phyloP scores from a whole-genome alignment of 2,329 filamentous ascomycete species.

The Phyllosticta citrichinensis region DNA sequence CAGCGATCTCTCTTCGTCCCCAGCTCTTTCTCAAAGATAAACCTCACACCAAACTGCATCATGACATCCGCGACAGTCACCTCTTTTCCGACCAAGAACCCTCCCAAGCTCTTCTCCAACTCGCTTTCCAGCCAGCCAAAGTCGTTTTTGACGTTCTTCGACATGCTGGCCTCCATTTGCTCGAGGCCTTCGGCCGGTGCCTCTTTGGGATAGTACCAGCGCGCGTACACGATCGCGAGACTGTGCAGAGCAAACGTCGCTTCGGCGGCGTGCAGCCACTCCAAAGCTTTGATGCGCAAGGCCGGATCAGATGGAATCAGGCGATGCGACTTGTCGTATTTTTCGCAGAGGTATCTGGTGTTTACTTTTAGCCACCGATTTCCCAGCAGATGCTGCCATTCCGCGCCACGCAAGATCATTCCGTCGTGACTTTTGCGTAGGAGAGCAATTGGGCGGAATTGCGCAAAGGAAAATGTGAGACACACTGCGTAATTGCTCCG shows the following conservation, averaged over 20 bases:
- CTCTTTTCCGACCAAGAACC: constrained; percentile 33
- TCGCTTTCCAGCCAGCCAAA: constrained; percentile 36
- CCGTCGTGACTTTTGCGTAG: too few relatives aligned
- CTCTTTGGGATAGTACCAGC: constrained; percentile 31
- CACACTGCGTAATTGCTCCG: constrained; percentile 38
- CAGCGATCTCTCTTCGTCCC: constrained; percentile 28
- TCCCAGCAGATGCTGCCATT: background rate
- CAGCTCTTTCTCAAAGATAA: constrained; percentile 30
- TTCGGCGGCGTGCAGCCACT: constrained; percentile 40
- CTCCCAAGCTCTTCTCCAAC: constrained; percentile 27
- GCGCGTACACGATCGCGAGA: constrained; percentile 36
- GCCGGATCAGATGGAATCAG: constrained; percentile 28
- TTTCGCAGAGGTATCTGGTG: constrained; percentile 36
- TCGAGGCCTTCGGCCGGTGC: constrained; percentile 19
- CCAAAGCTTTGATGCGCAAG: constrained; percentile 27
- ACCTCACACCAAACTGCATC: constrained; percentile 34
- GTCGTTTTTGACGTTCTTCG: constrained; percentile 36
- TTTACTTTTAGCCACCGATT: too few relatives aligned
- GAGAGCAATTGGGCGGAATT: too few relatives aligned
- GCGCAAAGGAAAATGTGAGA: background rate
- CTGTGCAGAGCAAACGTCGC: constrained; percentile 37
- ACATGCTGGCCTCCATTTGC: constrained; percentile 29
- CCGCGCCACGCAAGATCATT: too few relatives aligned
- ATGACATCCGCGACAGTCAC: constrained; percentile 37
- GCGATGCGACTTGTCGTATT: constrained; percentile 30